A percentile compares a stretch with the other conserved stretches of the same genome.
Evolutionary conservation across 768 basidiomycete species (phyloP).

Genomic region (Mycena indigotica): DNA sequence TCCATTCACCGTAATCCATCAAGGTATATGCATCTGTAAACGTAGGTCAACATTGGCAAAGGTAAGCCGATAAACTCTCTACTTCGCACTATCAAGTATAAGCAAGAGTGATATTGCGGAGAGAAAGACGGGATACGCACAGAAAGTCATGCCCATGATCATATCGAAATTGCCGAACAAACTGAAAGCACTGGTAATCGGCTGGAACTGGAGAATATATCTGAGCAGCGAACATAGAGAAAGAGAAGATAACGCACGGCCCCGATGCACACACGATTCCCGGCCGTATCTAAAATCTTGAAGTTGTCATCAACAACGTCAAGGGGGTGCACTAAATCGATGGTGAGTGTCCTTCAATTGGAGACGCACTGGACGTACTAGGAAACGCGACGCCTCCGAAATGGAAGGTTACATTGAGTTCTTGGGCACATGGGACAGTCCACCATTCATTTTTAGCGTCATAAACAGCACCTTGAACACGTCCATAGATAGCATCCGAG

Average conservation of each 20-base stretch:
- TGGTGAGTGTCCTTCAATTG: neutral
- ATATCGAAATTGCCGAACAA: conserved; percentile 54
- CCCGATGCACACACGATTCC: conserved; percentile 41
- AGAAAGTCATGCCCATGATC: conserved; percentile 73
- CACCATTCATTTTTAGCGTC: conserved; percentile 50
- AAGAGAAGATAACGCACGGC: conserved; percentile 32
- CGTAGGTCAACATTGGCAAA: conserved; percentile 25
- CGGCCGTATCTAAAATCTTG: conserved; percentile 33
- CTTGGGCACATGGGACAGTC: conserved; percentile 62
- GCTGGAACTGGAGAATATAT: conserved; percentile 59
- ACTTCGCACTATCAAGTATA: neutral
- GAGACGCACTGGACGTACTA: conserved; percentile 38
- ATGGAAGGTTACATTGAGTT: conserved; percentile 66
- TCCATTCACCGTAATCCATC: conserved; percentile 67
- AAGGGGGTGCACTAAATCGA: conserved; percentile 25
- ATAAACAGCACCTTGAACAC: conserved; percentile 50
- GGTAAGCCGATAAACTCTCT: neutral
- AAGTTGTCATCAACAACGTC: conserved; percentile 29
- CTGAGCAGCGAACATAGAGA: neutral
- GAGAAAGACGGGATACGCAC: conserved; percentile 34
- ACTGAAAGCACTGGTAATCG: conserved; percentile 52
- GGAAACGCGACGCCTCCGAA: conserved; percentile 60
- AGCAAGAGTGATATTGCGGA: neutral
- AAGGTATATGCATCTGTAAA: conserved; percentile 68
- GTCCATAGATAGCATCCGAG: conserved; percentile 62